Evolutionary conservation across 1,284 basidiomycete species (phyloP).

Genomic region (Pterula multifida): DNA sequence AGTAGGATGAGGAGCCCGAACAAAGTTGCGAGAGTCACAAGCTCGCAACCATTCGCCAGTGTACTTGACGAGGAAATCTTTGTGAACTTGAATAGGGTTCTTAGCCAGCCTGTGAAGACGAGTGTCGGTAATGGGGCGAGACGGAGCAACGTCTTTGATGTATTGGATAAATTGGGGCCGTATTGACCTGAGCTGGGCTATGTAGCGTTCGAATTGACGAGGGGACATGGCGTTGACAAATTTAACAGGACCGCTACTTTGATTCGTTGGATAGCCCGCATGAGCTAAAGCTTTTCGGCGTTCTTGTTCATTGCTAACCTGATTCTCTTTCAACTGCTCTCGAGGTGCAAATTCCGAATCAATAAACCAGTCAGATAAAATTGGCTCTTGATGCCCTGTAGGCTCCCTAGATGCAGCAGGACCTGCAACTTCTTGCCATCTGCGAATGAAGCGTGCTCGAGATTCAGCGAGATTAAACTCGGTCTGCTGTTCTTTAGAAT

Average conservation of each 20-base stretch:
- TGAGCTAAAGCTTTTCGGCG: slow-evolving; percentile 2
- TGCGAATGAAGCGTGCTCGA: slow-evolving; percentile 50
- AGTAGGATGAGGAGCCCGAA: slow-evolving; percentile 49
- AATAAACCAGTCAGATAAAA: slow-evolving; percentile 21
- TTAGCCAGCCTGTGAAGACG: slow-evolving; percentile 20
- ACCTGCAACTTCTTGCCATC: slow-evolving; percentile 52
- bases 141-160: slow-evolving; percentile 17
- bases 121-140: neutral
- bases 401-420: slow-evolving; percentile 10
- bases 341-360: slow-evolving; percentile 35
- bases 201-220: slow-evolving; percentile 43
- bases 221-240: slow-evolving; percentile 29
- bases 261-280: slow-evolving; percentile 9
- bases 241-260: slow-evolving; percentile 10
- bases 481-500: slow-evolving; percentile 60
- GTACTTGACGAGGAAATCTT: slow-evolving; percentile 23
- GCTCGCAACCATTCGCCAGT: slow-evolving; percentile 19
- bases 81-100: slow-evolving; percentile 16
- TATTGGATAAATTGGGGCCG: slow-evolving; percentile 44
- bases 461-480: slow-evolving; percentile 59
- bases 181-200: slow-evolving; percentile 38
- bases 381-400: slow-evolving; percentile 18
- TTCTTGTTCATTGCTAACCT: slow-evolving; percentile 5
- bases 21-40: slow-evolving; percentile 30
- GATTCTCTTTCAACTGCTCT: slow-evolving; percentile 5